phyloP scores from a whole-genome alignment of 257 asterid genomes.

The Solanum lycopersicoides region DNA sequence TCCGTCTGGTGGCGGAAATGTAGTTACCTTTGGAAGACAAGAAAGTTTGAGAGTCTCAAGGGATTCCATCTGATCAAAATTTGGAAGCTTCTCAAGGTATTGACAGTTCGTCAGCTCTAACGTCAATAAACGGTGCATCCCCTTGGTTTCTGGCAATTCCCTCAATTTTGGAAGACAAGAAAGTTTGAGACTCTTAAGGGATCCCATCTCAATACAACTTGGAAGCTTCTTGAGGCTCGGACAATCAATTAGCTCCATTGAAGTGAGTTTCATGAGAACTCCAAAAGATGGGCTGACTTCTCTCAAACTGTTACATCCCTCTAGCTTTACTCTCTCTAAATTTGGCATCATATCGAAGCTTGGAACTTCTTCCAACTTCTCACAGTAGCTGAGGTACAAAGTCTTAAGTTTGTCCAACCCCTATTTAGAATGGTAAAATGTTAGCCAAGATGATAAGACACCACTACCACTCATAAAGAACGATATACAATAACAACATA shows the following conservation, averaged over 20 bases:
- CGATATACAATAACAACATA: neutral
- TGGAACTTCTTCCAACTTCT: neutral
- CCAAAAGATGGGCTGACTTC: neutral
- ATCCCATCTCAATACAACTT: neutral
- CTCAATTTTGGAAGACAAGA: neutral
- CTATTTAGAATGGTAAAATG: neutral
- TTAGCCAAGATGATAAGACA: neutral
- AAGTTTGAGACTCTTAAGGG: neutral
- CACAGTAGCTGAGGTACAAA: neutral
- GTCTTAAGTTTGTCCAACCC: neutral
- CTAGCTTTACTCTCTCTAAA: neutral
- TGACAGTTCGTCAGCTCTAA: neutral
- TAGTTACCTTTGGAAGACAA: neutral
- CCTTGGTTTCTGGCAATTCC: neutral
- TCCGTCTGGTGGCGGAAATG: neutral
- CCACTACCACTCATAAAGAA: neutral
- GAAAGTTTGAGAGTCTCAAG: neutral
- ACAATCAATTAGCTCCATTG: neutral
- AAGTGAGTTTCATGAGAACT: neutral
- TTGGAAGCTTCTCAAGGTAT: neutral
- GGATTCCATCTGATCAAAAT: neutral
- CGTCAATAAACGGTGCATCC: neutral
- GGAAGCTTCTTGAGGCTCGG: neutral
- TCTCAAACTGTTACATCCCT: neutral
- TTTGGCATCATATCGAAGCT: slow-evolving; percentile 1